Percentiles rank a stretch among this genome's conserved stretches.
Evolutionary conservation across 805 yeast genomes (phyloP).

Genomic region (Candida piceae): DNA sequence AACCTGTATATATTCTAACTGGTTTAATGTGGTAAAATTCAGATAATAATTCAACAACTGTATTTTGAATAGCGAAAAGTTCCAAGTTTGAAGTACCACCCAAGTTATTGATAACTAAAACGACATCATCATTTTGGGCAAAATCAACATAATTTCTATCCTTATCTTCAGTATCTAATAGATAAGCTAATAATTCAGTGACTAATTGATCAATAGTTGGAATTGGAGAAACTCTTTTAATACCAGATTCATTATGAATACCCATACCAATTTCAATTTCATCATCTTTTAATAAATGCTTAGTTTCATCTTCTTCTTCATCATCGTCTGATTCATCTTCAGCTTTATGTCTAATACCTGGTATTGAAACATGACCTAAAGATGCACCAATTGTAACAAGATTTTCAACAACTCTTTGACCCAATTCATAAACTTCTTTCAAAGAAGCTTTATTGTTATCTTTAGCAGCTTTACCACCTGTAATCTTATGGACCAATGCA

Average conservation of each 20-base stretch:
- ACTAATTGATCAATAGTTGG: constrained; percentile 65
- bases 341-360: constrained; percentile 55
- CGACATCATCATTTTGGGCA: constrained; percentile 51
- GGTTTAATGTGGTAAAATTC: constrained; percentile 55
- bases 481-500: constrained; percentile 74
- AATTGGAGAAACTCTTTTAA: constrained; percentile 54
- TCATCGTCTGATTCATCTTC: constrained; percentile 35
- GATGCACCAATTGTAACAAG: constrained; percentile 87
- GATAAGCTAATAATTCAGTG: constrained; percentile 52
- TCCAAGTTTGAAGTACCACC: constrained; percentile 89
- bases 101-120: constrained; percentile 72
- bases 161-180: constrained; percentile 56
- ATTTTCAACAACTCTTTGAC: constrained; percentile 54
- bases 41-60: constrained; percentile 48
- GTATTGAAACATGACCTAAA: constrained; percentile 84
- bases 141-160: constrained; percentile 83
- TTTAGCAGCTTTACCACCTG: constrained; percentile 55
- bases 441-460: constrained; percentile 36
- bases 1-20: constrained; percentile 63
- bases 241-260: constrained; percentile 93
- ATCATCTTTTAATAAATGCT: constrained; percentile 41
- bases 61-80: constrained; percentile 63
- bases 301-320: constrained; percentile 30
- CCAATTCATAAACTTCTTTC: constrained; percentile 50
- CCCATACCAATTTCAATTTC: constrained; percentile 94